Conservation (phyloP, 148 eudicot species). For the Salicornia ramosissima region DNA sequence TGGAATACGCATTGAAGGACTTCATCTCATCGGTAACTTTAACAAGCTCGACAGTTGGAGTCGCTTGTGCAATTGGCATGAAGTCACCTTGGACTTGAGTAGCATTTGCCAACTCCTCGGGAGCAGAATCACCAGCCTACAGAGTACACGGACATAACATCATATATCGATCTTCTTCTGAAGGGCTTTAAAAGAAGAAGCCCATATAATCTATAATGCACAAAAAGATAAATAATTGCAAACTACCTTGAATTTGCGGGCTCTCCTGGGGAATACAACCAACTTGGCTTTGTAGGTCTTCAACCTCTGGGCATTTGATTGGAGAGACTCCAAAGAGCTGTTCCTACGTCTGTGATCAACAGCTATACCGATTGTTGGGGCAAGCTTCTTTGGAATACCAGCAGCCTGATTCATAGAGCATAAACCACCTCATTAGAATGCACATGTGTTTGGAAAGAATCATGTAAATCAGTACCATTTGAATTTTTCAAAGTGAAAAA, state of each 20-base stretch:
- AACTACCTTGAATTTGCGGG: slow-evolving; percentile 54
- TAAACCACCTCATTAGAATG: too few relatives aligned
- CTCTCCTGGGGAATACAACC: slow-evolving; percentile 61
- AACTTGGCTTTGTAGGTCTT: slow-evolving; percentile 82
- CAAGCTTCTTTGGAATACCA: slow-evolving; percentile 61
- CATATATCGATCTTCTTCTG: background rate
- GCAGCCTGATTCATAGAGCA: slow-evolving; percentile 45
- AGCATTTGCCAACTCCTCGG: slow-evolving; percentile 45
- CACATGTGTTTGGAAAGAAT: too few relatives aligned
- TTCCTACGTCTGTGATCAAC: slow-evolving; percentile 76
- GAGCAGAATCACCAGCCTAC: slow-evolving; percentile 65
- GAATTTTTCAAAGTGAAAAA: too few relatives aligned
- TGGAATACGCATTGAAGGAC: slow-evolving; percentile 45
- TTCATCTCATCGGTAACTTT: slow-evolving; percentile 57
- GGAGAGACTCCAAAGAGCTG: slow-evolving; percentile 57
- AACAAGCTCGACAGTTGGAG: slow-evolving; percentile 40
- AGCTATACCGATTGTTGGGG: slow-evolving; percentile 69
- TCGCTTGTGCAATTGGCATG: slow-evolving; percentile 38
- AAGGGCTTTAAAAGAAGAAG: background rate
- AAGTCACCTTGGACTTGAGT: slow-evolving; percentile 46
- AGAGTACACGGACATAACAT: slow-evolving; percentile 47
- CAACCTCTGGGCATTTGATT: slow-evolving; percentile 64
- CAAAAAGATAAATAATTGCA: background rate
- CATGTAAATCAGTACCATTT: too few relatives aligned
- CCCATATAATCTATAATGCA: background rate